phyloP scores from a whole-genome alignment of 192 early-diverging fungal species.

The Mortierella antarctica region DNA sequence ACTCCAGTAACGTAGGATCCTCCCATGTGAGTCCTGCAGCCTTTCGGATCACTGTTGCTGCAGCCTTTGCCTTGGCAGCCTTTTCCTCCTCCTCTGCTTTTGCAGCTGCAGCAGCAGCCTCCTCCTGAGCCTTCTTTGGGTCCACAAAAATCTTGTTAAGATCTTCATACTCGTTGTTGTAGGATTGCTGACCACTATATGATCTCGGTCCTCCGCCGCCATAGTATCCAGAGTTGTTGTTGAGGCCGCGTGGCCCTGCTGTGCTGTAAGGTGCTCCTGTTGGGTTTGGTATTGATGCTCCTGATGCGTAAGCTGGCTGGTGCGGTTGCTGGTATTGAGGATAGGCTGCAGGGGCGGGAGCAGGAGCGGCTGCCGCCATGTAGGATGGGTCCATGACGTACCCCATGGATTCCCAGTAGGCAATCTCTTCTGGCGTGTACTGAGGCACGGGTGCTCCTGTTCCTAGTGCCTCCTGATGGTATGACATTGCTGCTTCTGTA shows the following conservation, averaged over 20 bases:
- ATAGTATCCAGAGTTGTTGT: slow-evolving; percentile 4
- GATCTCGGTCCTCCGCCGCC: neutral
- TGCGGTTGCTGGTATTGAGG: slow-evolving; percentile 25
- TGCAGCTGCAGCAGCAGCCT: slow-evolving; percentile 34
- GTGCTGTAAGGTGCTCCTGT: neutral
- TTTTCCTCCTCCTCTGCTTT: slow-evolving; percentile 35
- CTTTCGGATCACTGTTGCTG: slow-evolving; percentile 75
- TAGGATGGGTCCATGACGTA: slow-evolving; percentile 39
- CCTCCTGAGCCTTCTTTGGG: slow-evolving; percentile 46
- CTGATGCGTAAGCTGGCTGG: neutral
- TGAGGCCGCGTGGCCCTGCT: neutral
- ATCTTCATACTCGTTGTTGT: slow-evolving; percentile 31
- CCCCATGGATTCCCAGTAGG: slow-evolving; percentile 48
- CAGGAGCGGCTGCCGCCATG: slow-evolving; percentile 1
- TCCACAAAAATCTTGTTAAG: slow-evolving; percentile 49
- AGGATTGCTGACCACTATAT: neutral
- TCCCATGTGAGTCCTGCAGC: slow-evolving; percentile 97
- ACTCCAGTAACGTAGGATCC: slow-evolving; percentile 85
- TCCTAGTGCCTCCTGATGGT: slow-evolving; percentile 4
- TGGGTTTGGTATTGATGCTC: slow-evolving; percentile 16
- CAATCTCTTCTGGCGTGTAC: slow-evolving; percentile 42
- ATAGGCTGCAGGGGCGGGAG: neutral
- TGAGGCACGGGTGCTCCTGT: slow-evolving; percentile 7
- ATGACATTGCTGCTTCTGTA: slow-evolving; percentile 11
- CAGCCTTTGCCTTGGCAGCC: slow-evolving; percentile 60